Conservation (phyloP, 768 basidiomycete species). For the Tylopilus subfusipes region DNA sequence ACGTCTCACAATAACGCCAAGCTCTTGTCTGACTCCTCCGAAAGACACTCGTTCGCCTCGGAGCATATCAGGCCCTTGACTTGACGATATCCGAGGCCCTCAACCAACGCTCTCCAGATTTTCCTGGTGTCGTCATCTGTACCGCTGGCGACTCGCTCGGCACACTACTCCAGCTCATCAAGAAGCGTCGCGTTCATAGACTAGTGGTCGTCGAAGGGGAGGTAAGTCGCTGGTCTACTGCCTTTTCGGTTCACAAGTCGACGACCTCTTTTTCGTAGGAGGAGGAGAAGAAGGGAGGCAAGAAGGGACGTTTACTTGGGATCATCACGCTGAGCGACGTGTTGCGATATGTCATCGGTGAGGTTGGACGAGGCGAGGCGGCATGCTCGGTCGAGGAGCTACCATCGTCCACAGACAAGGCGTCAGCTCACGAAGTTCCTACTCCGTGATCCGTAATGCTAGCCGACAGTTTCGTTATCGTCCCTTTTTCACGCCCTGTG, state of each 20-base stretch:
- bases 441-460: constrained; percentile 9
- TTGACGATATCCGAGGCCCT: constrained; percentile 91
- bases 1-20: constrained; percentile 6
- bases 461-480: neutral
- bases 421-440: constrained; percentile 16
- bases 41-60: constrained; percentile 90
- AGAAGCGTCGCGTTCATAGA: constrained; percentile 90
- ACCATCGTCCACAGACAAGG: constrained; percentile 9
- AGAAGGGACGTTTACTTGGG: constrained; percentile 78
- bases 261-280: constrained; percentile 44
- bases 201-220: constrained; percentile 94
- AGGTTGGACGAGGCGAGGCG: constrained; percentile 49
- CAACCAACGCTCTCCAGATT: constrained; percentile 88
- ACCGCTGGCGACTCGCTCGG: constrained; percentile 89
- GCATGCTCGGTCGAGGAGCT: constrained; percentile 35
- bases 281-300: constrained; percentile 75
- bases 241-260: neutral
- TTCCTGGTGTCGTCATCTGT: constrained; percentile 95
- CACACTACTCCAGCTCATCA: constrained; percentile 86
- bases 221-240: constrained; percentile 36
- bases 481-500: neutral
- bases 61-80: constrained; percentile 95
- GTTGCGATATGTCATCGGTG: constrained; percentile 75
- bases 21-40: constrained; percentile 3
- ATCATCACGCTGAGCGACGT: constrained; percentile 90